Base-by-base conservation (phyloP, 2,329 filamentous ascomycete genomes). In the Pseudodiploospora longispora region DNA sequence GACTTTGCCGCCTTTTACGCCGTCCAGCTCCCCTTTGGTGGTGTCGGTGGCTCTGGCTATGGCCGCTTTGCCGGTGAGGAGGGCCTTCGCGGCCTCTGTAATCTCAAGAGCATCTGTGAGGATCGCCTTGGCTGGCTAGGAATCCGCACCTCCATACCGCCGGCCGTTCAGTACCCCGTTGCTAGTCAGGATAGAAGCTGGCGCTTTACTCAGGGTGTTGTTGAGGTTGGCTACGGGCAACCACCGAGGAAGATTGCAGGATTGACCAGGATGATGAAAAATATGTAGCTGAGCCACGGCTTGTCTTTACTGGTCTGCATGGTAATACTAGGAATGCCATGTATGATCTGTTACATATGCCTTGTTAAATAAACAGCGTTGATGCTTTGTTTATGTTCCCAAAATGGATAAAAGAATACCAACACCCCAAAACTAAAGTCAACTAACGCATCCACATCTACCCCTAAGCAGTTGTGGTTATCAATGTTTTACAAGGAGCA, bases 1-100 rank as follows among this genome's bases (percentile, higher is more conserved):
- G 93, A 98, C 68, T 98, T 98, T 59, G 93, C 83, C 19, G 84
- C 82, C 29, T 96, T 82, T 64, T 98, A 98, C 60, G 88, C 91
- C 42, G 90, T 95, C 6, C 89, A 95, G 65, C 69, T 98, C 34
- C 93, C 93, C 0, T 98, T 98, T 64, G 93, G 93, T 33, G 93
- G 90, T 43, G 81, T 87, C n/a, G 81, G 79, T 46, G 91, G 89
- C 1, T 94, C 86, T 27, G 93, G 87, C 0, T 97, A 97, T 62
- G 93, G 93, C 2, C 76, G 91, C 3, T 98, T 98, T 65, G 91
- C 88, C 0, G 93, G 89, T 27, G 82, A 86, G 52, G 93, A 98
- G 62, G 93, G 93, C 0, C 67, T 98, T 27, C 75, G 87, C 32
- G 83, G 82, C 4, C 60, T 98, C 43, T 95, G 88, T 64, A 96